Evolutionary conservation across 495 filamentous ascomycete genomes (phyloP), one percentile per base, ranked within the genome.

Genomic region (Trichoderma parareesei): DNA sequence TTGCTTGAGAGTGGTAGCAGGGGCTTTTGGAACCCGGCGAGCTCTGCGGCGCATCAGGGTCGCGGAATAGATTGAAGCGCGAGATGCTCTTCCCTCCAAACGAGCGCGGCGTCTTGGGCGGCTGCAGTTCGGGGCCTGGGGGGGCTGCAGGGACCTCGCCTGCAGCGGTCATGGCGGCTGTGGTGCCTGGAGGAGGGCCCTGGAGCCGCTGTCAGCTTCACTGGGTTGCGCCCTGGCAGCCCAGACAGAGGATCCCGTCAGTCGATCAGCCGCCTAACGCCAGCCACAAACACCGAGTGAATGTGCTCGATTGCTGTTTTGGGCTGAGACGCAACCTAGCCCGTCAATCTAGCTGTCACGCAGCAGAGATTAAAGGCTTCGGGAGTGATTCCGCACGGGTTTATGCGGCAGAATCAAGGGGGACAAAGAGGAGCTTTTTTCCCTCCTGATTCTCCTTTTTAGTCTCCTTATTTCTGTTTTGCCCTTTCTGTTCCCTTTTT

Each of bases 81-180:
- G 60, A 61, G 33, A 61, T n/a, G 60, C 60, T 61, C 60, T 61
- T 61, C 41, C 60, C 60, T 40, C 60, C 38, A 43, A 61, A 43
- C 18, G 38, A 18, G 60, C 35, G 60, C 41, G 60, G 41, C 18
- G 41, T 43, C 41, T 61, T 43, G n/a, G 60, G 60, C 35, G 60
- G 60, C 10, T 20, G 59, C 59, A n/a, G 59, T 10, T 38, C 37
- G 59, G 38, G 60, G 5, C 16, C 16, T 14, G 38, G 59, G 16
- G 59, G 59, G 3, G 20, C 38, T 40, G 37, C 60, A 41, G 60
- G 37, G 8, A 27, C 41, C 14, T 37, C 60, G 13, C 42, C 60
- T 27, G 60, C 60, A 41, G 53, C 53, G 13, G 53, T 27, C 53
- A 57, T 57, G 27, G 8, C 16, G 13, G 53, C 53, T 57, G 53